Conservation (phyloP, 352 stramenopile genomes). For the Globisporangium viniferum region DNA sequence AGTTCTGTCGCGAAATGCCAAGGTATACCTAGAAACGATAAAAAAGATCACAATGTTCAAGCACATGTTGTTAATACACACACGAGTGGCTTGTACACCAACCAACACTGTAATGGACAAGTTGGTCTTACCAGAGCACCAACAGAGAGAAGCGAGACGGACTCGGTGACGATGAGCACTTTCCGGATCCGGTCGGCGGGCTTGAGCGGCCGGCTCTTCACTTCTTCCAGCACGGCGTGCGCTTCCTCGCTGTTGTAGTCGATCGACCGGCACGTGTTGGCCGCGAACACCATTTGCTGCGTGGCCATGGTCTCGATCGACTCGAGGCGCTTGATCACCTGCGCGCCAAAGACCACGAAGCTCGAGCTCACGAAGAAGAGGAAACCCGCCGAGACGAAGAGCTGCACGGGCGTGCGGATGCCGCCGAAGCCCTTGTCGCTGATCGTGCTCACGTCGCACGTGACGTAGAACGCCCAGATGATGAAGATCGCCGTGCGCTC, state of each 20-base stretch:
- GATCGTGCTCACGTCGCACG: constrained; percentile 30
- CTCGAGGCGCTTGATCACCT: constrained; percentile 40
- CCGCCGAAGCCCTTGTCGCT: constrained; percentile 33
- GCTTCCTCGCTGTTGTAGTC: constrained; percentile 16
- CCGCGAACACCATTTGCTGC: constrained; percentile 10
- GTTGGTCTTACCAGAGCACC: constrained; percentile 26
- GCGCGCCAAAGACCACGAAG: constrained; percentile 30
- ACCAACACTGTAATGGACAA: background rate
- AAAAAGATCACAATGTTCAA: background rate
- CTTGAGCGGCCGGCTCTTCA: constrained; percentile 28
- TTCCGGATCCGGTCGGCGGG: constrained; percentile 38
- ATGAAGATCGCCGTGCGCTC: constrained; percentile 26
- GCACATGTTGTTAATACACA: background rate
- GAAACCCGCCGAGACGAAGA: constrained; percentile 22
- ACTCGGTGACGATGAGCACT: constrained; percentile 47
- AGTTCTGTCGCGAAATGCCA: constrained; percentile 23
- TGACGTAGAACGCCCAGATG: constrained; percentile 43
- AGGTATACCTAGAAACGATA: constrained; percentile 36
- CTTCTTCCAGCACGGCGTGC: constrained; percentile 6
- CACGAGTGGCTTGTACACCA: background rate
- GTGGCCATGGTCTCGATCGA: constrained; percentile 34
- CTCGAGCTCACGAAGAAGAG: constrained; percentile 22
- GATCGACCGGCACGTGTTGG: constrained; percentile 10
- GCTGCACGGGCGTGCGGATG: constrained; percentile 21
- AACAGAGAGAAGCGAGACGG: constrained; percentile 36